phyloP scores from a whole-genome alignment of 768 basidiomycete species.

The Rhodotorula babjevae region DNA sequence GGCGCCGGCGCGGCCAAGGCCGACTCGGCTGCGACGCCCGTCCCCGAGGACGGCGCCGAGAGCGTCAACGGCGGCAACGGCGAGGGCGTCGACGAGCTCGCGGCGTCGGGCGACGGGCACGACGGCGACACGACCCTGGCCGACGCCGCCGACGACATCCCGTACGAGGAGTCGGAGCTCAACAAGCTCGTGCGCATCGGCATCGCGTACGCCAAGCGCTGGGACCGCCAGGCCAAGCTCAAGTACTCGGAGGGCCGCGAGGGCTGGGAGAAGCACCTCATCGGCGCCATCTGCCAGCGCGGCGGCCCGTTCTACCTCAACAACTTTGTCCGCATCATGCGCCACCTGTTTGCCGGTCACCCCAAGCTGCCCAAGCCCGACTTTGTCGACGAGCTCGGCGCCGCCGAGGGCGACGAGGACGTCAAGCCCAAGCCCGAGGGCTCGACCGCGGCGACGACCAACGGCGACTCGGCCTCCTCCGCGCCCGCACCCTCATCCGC shows the following conservation, averaged over 20 bases:
- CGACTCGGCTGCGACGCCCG: background rate
- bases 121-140: slow-evolving; percentile 6
- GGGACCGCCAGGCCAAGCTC: slow-evolving; percentile 42
- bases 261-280: slow-evolving; percentile 42
- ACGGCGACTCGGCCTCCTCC: background rate
- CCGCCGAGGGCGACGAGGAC: slow-evolving; percentile 30
- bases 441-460: background rate
- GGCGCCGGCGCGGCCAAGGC: background rate
- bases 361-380: slow-evolving; percentile 39
- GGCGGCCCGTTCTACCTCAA: slow-evolving; percentile 35
- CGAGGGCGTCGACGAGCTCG: slow-evolving; percentile 9
- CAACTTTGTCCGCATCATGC: slow-evolving; percentile 38
- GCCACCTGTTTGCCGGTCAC: slow-evolving; percentile 38
- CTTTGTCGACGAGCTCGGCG: slow-evolving; percentile 42
- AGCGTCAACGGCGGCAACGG: background rate
- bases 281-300: slow-evolving; percentile 41
- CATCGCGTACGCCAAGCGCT: slow-evolving; percentile 39
- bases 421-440: slow-evolving; percentile 8
- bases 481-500: background rate
- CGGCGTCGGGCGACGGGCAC: background rate
- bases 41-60: background rate
- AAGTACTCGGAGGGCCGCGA: slow-evolving; percentile 33
- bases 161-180: slow-evolving; percentile 6
- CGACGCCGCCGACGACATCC: background rate
- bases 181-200: slow-evolving; percentile 33